Conservation (phyloP, 305 asterid genomes). For the Fraxinus sp. region DNA sequence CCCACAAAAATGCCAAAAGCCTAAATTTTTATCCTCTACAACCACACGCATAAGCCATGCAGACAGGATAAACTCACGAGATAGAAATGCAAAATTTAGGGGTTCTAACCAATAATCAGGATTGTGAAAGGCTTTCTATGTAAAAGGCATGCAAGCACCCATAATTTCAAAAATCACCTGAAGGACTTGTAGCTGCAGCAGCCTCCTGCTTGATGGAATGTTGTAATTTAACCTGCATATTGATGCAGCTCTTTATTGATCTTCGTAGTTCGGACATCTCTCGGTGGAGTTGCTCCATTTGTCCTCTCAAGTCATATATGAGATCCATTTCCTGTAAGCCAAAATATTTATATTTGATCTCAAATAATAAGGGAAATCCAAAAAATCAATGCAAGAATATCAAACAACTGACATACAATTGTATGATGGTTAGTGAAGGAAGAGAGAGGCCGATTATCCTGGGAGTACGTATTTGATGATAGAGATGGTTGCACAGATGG, state of each 20-base stretch:
- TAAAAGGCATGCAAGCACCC: neutral
- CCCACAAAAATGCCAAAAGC: neutral
- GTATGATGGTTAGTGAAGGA: slow-evolving; percentile 41
- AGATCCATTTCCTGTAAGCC: slow-evolving; percentile 72
- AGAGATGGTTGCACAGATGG: slow-evolving; percentile 48
- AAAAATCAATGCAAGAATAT: neutral
- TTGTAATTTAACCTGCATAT: slow-evolving; percentile 62
- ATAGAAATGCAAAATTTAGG: neutral
- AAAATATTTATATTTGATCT: neutral
- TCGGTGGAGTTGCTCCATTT: slow-evolving; percentile 73
- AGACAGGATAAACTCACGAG: neutral
- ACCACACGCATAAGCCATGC: neutral
- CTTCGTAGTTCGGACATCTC: slow-evolving; percentile 71
- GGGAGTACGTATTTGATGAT: slow-evolving; percentile 37
- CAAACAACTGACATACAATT: slow-evolving; percentile 44
- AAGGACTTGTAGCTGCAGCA: slow-evolving; percentile 39
- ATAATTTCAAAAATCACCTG: slow-evolving; percentile 40
- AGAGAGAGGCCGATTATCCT: slow-evolving; percentile 38
- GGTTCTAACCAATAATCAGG: neutral
- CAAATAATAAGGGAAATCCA: neutral
- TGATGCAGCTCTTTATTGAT: slow-evolving; percentile 64
- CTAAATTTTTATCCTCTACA: neutral
- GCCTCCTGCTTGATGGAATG: slow-evolving; percentile 54
- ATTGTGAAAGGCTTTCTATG: neutral
- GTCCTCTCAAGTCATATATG: slow-evolving; percentile 71